Conservation (phyloP, 2,329 filamentous ascomycete species). For the Talaromyces funiculosus region DNA sequence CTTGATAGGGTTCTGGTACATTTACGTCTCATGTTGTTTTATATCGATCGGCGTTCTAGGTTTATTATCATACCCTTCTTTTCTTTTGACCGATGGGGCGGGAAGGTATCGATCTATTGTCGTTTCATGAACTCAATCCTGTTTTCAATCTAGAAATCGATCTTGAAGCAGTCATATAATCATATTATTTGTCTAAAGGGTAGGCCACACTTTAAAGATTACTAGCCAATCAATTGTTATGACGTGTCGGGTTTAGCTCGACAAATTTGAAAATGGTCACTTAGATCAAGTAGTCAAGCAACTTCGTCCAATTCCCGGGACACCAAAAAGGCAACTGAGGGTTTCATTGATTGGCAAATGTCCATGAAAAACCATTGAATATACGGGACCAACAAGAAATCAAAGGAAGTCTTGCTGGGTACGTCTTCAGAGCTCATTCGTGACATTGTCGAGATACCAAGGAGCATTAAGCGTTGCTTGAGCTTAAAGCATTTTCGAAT, state of each 20-base stretch:
- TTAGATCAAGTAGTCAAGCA: neutral
- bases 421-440: too few species aligned
- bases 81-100: neutral
- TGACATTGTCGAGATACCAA: too few species aligned
- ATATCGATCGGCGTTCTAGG: neutral
- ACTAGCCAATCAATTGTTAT: neutral
- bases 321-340: neutral
- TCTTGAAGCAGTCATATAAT: neutral
- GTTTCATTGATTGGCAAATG: too few species aligned
- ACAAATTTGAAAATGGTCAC: neutral
- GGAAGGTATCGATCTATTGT: neutral
- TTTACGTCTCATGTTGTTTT: neutral
- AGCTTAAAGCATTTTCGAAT: neutral
- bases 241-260: neutral
- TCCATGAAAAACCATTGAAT: too few species aligned
- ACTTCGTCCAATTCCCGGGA: neutral
- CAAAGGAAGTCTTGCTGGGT: too few species aligned
- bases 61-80: neutral
- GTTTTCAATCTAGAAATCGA: neutral
- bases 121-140: neutral
- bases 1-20: slow-evolving; percentile 21
- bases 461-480: too few species aligned
- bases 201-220: neutral
- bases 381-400: too few species aligned
- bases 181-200: neutral